Evolutionary conservation across 345 rosid species (phyloP).

Genomic region (Eucalyptus regnans): DNA sequence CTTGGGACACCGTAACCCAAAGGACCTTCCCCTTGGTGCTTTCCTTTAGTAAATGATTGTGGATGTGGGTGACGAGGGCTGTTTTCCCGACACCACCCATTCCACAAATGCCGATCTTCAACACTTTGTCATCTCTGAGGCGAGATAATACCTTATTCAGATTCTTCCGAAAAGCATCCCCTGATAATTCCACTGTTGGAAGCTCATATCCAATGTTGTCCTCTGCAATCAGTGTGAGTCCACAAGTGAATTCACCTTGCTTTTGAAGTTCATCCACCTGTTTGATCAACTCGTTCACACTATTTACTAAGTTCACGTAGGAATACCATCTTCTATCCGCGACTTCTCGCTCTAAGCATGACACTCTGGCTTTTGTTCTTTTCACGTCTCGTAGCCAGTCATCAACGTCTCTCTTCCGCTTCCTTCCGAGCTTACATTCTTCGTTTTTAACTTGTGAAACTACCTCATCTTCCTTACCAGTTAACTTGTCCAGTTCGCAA

Average conservation of each 20-base stretch:
- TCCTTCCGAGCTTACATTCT: background rate
- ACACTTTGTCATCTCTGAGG: background rate
- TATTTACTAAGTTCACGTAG: background rate
- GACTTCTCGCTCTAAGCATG: background rate
- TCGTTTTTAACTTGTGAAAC: background rate
- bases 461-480: background rate
- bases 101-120: constrained; percentile 1
- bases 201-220: background rate
- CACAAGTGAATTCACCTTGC: background rate
- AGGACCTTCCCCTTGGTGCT: background rate
- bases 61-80: background rate
- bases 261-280: background rate
- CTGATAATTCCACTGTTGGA: background rate
- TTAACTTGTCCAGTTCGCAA: background rate
- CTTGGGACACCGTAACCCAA: constrained; percentile 6
- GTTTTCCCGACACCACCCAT: no score
- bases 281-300: background rate
- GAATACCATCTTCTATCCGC: background rate
- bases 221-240: background rate
- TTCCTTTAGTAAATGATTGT: background rate
- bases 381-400: background rate
- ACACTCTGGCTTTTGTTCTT: background rate
- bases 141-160: background rate
- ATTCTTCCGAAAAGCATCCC: background rate
- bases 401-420: background rate